These are phyloP conservation scores for Lactarius tabidus DNA, from an alignment of 768 basidiomycete genomes.

Conservation along the genomic window DNA sequence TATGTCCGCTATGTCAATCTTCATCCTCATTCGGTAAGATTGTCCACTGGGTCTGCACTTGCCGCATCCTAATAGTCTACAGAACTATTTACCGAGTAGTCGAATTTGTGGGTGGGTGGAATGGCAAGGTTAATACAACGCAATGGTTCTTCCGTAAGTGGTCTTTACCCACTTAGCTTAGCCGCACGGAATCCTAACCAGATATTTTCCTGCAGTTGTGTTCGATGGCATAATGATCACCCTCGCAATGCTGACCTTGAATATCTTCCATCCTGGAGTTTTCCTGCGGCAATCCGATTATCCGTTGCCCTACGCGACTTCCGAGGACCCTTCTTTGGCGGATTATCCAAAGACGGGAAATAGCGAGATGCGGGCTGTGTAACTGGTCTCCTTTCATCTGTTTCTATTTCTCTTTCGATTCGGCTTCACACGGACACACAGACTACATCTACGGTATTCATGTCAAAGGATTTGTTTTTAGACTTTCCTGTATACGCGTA, in stretches of 20 bases:
- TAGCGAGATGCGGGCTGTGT: background rate
- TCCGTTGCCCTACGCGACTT: background rate
- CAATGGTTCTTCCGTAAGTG: conserved; percentile 20
- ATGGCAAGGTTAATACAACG: conserved; percentile 17
- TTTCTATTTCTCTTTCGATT: background rate
- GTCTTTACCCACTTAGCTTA: background rate
- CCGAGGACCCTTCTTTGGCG: background rate
- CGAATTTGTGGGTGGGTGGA: conserved; percentile 20
- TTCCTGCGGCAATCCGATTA: background rate
- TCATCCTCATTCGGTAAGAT: conserved; percentile 20
- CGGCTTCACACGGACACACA: background rate
- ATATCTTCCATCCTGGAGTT: conserved; percentile 17
- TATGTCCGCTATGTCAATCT: conserved; percentile 18
- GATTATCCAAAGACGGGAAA: background rate
- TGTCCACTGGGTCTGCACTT: background rate
- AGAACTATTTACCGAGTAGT: conserved; percentile 20
- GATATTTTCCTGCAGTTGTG: conserved; percentile 1
- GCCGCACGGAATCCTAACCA: background rate
- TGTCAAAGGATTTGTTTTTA: background rate
- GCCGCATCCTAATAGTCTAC: background rate
- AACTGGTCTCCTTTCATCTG: background rate
- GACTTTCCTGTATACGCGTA: background rate
- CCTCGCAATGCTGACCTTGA: conserved; percentile 19
- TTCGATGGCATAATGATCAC: conserved; percentile 22
- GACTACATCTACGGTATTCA: background rate